Conservation (phyloP, 2,329 filamentous ascomycete genomes). For the Sarocladiaceae sp. region DNA sequence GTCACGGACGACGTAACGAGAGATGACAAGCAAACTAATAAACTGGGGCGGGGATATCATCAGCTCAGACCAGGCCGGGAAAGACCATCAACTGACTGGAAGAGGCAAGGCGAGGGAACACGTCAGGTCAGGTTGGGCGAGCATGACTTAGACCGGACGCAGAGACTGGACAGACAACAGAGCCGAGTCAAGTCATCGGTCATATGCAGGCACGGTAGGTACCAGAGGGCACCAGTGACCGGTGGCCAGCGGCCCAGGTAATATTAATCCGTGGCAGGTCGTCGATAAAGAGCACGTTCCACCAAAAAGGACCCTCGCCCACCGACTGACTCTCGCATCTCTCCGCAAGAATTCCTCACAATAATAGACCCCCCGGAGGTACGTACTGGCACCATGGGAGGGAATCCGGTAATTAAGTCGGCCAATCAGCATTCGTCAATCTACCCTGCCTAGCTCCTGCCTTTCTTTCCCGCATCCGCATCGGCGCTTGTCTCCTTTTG, state of each 20-base stretch:
- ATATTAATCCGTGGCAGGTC: conserved; percentile 8
- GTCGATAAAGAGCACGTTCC: conserved; percentile 7
- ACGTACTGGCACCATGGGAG: no score
- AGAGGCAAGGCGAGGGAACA: not conserved
- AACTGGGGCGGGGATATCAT: conserved; percentile 3
- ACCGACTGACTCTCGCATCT: no score
- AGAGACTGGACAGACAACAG: no score
- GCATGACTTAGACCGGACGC: no score
- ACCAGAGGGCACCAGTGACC: no score
- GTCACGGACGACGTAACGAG: not conserved
- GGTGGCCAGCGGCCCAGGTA: no score
- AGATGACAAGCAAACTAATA: not conserved
- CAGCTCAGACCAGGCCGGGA: not conserved
- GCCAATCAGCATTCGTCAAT: conserved; percentile 7
- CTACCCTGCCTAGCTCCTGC: conserved; percentile 5
- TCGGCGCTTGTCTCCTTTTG: conserved; percentile 3
- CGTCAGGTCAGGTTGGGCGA: not conserved
- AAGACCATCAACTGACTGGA: no score
- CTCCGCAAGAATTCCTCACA: no score
- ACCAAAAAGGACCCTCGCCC: conserved; percentile 5
- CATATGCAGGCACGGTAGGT: conserved; percentile 9
- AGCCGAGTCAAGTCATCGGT: not conserved
- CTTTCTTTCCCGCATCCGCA: conserved; percentile 8
- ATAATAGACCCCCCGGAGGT: no score
- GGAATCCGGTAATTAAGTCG: no score